Evolutionary conservation across 73 alveolate genomes (phyloP).

Genomic region (Paramecium sonneborni): DNA sequence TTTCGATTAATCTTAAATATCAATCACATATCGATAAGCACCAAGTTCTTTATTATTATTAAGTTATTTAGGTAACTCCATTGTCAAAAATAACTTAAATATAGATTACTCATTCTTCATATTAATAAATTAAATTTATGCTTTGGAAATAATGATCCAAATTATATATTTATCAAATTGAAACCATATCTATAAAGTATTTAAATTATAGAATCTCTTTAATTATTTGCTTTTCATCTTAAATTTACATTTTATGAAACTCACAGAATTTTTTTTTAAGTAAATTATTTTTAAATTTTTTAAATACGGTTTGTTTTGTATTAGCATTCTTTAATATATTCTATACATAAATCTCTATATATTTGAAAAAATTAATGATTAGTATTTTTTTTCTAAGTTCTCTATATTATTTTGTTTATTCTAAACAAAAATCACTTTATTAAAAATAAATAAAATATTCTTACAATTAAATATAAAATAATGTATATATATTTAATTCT

Average conservation of each 20-base stretch:
- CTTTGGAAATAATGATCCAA: neutral
- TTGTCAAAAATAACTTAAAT: neutral
- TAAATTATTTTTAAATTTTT: too few relatives aligned
- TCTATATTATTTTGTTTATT: too few relatives aligned
- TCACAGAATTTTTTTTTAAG: too few relatives aligned
- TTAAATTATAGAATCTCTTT: too few relatives aligned
- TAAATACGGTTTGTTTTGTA: too few relatives aligned
- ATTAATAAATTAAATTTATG: neutral
- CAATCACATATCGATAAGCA: neutral
- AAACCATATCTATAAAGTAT: neutral
- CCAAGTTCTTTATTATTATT: neutral
- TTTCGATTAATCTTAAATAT: slow-evolving; percentile 6
- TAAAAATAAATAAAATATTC: neutral
- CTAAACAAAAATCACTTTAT: too few relatives aligned
- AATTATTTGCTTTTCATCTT: too few relatives aligned
- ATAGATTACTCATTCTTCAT: neutral
- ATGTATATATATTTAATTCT: neutral
- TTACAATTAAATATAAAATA: neutral
- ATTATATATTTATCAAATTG: neutral
- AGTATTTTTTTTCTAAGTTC: too few relatives aligned
- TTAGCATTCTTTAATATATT: too few relatives aligned
- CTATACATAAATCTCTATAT: too few relatives aligned
- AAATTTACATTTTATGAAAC: too few relatives aligned
- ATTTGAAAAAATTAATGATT: too few relatives aligned
- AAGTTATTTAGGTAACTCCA: neutral